Evolutionary conservation across 768 basidiomycete genomes (phyloP).

Genomic region (Termitomyces sp.): DNA sequence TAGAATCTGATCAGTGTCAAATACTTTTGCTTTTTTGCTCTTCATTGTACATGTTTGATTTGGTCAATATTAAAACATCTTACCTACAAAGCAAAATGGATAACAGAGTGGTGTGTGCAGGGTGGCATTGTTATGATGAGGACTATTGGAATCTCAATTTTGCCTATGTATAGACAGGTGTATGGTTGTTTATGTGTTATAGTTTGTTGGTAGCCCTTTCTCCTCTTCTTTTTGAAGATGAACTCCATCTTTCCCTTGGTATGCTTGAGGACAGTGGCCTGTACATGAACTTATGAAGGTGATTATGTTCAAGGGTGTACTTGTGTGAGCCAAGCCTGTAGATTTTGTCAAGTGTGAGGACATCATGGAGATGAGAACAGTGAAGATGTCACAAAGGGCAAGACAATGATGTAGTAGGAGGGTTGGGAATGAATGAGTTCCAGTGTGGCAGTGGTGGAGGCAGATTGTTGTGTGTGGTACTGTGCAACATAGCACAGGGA

Average conservation of each 20-base stretch:
- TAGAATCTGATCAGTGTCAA: conserved; percentile 55
- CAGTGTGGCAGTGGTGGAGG: conserved; percentile 60
- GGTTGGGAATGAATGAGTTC: conserved; percentile 87
- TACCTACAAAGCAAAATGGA: conserved; percentile 7
- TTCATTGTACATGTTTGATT: background rate
- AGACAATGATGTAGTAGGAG: conserved; percentile 88
- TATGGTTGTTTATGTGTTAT: conserved; percentile 93
- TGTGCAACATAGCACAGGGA: conserved; percentile 17
- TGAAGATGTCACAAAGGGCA: conserved; percentile 87
- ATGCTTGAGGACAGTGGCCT: conserved; percentile 95
- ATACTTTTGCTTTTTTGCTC: background rate
- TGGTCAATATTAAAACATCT: conserved; percentile 12
- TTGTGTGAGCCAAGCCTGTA: conserved; percentile 95
- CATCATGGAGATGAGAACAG: conserved; percentile 84
- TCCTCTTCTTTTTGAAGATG: conserved; percentile 94
- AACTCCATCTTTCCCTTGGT: conserved; percentile 92
- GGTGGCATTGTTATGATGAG: conserved; percentile 14
- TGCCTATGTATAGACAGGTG: conserved; percentile 90
- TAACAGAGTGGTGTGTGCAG: background rate
- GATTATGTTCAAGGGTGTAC: conserved; percentile 83
- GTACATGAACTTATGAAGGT: conserved; percentile 60
- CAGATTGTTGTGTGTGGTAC: conserved; percentile 22
- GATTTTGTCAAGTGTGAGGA: conserved; percentile 78
- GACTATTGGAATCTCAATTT: conserved; percentile 51
- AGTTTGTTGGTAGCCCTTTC: conserved; percentile 97